Percentiles rank a stretch among this genome's conserved stretches.
phyloP scores from a whole-genome alignment of 129 eudicot species.

The Oenanthe sinensis region DNA sequence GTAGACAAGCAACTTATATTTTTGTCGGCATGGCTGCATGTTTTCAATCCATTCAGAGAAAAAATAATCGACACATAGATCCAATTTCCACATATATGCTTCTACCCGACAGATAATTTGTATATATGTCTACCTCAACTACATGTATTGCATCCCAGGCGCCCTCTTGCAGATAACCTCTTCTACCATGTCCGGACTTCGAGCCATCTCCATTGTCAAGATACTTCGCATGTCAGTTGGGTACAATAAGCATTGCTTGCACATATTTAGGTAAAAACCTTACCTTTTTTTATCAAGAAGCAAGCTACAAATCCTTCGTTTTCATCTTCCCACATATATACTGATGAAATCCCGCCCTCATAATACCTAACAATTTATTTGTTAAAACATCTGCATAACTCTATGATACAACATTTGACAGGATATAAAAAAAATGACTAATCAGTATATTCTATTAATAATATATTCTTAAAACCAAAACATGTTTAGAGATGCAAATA shows the following conservation, averaged over 20 bases:
- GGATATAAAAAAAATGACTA: not conserved
- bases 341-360: conserved; percentile 95
- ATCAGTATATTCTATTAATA: not conserved
- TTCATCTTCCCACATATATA: conserved; percentile 93
- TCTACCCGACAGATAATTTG: not conserved
- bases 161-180: conserved; percentile 93
- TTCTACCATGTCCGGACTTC: conserved; percentile 71
- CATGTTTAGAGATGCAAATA: not conserved
- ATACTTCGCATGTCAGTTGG: conserved; percentile 16
- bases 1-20: not conserved
- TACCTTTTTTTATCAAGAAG: conserved; percentile 90
- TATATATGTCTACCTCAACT: conserved; percentile 51
- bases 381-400: conserved; percentile 19
- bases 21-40: not conserved
- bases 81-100: not conserved
- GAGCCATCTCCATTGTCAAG: conserved; percentile 62
- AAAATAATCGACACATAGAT: not conserved
- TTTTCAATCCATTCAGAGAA: not conserved
- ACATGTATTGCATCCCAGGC: conserved; percentile 99
- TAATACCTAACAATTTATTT: conserved; percentile 65
- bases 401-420: not conserved
- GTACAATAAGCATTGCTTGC: not conserved
- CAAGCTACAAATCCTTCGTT: conserved; percentile 80
- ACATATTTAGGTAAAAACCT: not conserved
- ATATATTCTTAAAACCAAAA: not conserved